Evolutionary conservation across 2,329 filamentous ascomycete genomes (phyloP).

Genomic region (Fusarium sarcochroum): DNA sequence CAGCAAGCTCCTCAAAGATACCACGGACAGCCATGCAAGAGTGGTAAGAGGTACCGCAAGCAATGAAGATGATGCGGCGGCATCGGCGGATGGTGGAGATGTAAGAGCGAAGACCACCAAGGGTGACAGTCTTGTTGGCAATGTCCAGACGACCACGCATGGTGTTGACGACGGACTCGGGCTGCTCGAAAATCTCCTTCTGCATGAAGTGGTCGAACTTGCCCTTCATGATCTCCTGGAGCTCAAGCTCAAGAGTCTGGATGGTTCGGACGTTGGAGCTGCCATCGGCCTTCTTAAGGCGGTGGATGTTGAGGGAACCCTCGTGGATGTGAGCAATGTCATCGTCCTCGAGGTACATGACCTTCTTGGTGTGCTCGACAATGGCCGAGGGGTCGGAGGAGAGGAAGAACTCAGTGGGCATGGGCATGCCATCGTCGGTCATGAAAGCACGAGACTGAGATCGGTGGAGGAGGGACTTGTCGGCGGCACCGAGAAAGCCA

Average conservation of each 20-base stretch:
- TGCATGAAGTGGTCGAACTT: conserved; percentile 99
- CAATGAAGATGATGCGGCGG: conserved; percentile 98
- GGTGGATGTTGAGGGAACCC: conserved; percentile 98
- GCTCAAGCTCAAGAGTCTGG: conserved; percentile 97
- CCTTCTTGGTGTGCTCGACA: conserved; percentile 99
- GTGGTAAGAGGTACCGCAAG: conserved; percentile 98
- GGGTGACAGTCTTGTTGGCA: conserved; percentile 93
- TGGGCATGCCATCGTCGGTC: conserved; percentile 97
- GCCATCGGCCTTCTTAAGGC: conserved; percentile 95
- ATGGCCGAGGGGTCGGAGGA: conserved; percentile 99
- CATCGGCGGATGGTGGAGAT: conserved; percentile 97
- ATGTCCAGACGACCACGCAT: conserved; percentile 98
- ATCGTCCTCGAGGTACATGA: conserved; percentile 99
- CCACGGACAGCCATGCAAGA: conserved; percentile 99
- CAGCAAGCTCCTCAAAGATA: conserved; percentile 96
- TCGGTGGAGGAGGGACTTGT: conserved; percentile 98
- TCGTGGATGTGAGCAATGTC: conserved; percentile 99
- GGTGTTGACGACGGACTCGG: conserved; percentile 98
- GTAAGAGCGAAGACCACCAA: conserved; percentile 96
- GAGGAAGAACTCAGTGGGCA: conserved; percentile 99
- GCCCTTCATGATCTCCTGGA: conserved; percentile 99
- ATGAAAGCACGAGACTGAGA: conserved; percentile 99
- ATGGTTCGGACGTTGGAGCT: conserved; percentile 97
- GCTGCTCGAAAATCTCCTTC: conserved; percentile 99
- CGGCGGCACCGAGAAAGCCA: conserved; percentile 83